Percentiles rank a stretch among this genome's conserved stretches.
These are phyloP conservation scores for Colletotrichum incanum DNA, from an alignment of 2,329 filamentous ascomycete species.

Conservation along the genomic window DNA sequence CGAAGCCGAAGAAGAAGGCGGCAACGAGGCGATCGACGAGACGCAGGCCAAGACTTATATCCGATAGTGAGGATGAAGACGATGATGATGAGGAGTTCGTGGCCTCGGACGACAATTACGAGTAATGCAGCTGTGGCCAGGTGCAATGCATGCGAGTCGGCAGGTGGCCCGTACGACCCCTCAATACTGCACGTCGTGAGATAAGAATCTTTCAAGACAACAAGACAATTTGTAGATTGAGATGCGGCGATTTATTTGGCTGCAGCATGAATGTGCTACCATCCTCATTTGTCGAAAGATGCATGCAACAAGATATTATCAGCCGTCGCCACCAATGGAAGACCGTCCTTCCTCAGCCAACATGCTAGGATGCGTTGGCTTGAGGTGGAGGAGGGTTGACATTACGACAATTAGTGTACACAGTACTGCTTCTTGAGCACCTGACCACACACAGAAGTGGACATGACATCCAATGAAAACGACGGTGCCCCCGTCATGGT, in stretches of 20 bases:
- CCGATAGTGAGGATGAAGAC: conserved; percentile 38
- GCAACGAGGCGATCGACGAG: conserved; percentile 33
- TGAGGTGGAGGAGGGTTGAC: neutral
- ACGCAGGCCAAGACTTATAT: conserved; percentile 22
- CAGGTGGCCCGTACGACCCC: neutral
- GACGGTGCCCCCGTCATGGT: neutral
- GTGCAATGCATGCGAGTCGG: neutral
- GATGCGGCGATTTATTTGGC: neutral
- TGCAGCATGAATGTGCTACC: neutral
- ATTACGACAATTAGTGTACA: conserved; percentile 13
- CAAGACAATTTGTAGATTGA: neutral
- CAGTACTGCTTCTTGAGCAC: conserved; percentile 1
- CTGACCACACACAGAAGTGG: conserved; percentile 17
- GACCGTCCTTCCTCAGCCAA: neutral
- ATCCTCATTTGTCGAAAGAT: neutral
- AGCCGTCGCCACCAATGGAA: conserved; percentile 3
- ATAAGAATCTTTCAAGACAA: neutral
- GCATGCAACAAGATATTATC: neutral
- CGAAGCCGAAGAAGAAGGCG: conserved; percentile 31
- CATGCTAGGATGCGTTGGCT: conserved; percentile 10
- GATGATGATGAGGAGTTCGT: conserved; percentile 31
- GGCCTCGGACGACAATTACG: conserved; percentile 38
- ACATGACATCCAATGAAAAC: conserved; percentile 8
- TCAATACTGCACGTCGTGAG: neutral
- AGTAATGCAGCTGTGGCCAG: conserved; percentile 5